These are phyloP conservation scores for Annulohypoxylon truncatum DNA, from an alignment of 2,329 filamentous ascomycete species.

Conservation along the genomic window DNA sequence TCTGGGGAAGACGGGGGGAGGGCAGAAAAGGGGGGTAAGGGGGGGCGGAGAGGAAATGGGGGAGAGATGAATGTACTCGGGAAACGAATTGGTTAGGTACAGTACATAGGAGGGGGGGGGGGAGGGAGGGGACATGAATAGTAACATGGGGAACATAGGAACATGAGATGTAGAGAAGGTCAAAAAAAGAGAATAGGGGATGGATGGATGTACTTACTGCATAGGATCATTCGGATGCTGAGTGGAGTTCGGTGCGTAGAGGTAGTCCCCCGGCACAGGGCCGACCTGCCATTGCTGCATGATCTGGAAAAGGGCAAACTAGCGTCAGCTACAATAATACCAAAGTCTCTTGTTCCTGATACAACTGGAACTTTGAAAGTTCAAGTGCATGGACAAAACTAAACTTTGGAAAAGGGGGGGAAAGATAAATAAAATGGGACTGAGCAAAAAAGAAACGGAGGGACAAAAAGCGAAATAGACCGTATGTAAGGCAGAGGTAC, in stretches of 20 bases:
- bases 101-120: constrained; percentile 40
- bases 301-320: constrained; percentile 55
- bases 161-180: constrained; percentile 43
- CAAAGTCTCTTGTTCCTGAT: constrained; percentile 31
- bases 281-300: constrained; percentile 73
- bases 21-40: constrained; percentile 9
- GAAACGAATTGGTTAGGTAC: constrained; percentile 36
- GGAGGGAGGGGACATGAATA: constrained; percentile 4
- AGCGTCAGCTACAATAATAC: constrained; percentile 47
- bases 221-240: constrained; percentile 65
- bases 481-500: constrained; percentile 28
- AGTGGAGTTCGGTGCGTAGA: constrained; percentile 62
- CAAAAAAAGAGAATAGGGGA: constrained; percentile 33
- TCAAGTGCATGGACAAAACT: constrained; percentile 33
- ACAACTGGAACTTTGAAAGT: constrained; percentile 21
- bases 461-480: constrained; percentile 26
- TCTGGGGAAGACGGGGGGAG: constrained; percentile 39
- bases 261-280: constrained; percentile 67
- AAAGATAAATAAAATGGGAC: constrained; percentile 30
- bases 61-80: constrained; percentile 28
- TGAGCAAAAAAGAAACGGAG: constrained; percentile 26
- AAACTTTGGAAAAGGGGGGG: constrained; percentile 17
- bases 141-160: background rate
- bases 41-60: constrained; percentile 26
- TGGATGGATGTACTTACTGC: constrained; percentile 65